Evolutionary conservation across 164 flowering plant genomes (phyloP).

Genomic region (Stephania yunnanensis): DNA sequence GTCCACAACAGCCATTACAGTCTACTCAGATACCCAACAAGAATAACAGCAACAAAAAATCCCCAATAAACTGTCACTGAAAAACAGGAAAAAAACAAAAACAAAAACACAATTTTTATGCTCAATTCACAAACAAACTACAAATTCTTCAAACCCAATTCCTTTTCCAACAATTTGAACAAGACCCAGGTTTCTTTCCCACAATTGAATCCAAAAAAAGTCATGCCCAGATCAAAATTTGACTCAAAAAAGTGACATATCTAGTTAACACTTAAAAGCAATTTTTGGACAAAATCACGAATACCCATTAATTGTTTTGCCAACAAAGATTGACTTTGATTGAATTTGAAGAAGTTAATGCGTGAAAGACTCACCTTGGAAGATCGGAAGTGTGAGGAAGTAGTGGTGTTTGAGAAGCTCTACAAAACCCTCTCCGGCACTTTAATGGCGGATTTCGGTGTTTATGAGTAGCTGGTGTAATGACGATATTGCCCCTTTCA

Average conservation of each 20-base stretch:
- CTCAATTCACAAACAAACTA: background rate
- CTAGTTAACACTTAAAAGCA: background rate
- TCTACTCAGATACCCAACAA: background rate
- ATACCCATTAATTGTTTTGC: background rate
- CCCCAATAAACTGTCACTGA: background rate
- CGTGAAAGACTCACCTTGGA: background rate
- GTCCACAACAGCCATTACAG: conserved; percentile 2
- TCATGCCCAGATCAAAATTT: background rate
- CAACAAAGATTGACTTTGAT: background rate
- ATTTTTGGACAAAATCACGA: background rate
- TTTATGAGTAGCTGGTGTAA: background rate
- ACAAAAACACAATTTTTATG: background rate
- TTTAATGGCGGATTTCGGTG: background rate
- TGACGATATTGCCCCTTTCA: background rate
- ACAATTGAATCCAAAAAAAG: background rate
- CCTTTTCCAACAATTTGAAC: background rate
- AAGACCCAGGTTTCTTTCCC: background rate
- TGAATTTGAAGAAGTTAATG: background rate
- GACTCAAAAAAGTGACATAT: background rate
- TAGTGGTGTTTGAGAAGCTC: background rate
- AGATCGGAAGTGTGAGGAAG: background rate
- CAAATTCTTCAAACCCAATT: background rate
- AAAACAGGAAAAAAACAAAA: background rate
- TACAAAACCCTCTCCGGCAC: background rate
- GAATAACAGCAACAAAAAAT: background rate